Evolutionary conservation across 2,329 filamentous ascomycete species (phyloP), one percentile per base, ranked within the genome.

Genomic region (Clathrospora elynae): DNA sequence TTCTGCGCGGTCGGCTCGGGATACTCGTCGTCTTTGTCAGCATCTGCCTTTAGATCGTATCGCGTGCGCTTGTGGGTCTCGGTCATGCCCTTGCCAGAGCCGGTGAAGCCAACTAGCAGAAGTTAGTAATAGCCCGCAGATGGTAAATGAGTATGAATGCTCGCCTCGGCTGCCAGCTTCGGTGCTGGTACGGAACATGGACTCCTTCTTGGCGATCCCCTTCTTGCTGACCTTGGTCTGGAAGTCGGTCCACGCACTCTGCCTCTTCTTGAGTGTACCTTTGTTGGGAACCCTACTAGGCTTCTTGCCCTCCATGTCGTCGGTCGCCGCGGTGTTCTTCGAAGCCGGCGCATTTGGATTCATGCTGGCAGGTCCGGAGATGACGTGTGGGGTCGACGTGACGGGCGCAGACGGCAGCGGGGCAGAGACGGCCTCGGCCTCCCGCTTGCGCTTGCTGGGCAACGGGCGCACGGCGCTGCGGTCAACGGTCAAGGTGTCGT

Each of bases 221-320:
- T 75, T 68, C 64, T 83, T 84, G 46, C 61, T 58, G n/a, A 59
- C 76, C 70, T 95, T 96, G 63, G 80, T 78, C 54, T 84, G 87
- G 71, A 96, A 99, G 53, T 95, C 88, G 67, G 96, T 87, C 93
- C 93, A 99, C 67, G 93, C 96, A 64, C 75, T 88, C 77, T 96
- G 95, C 64, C 87, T 86, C 51, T 85, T 88, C 74, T 97, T 92
- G 16, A 97, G 79, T 67, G 95, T 89, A 70, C 91, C 93, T 49
- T 86, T 93, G 61, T 92, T 92, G 75, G 95, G 96, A 45, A 92
- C 81, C 71, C 84, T 84, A 40, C 87, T 86, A 8, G 84, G 82
- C 33, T 85, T 81, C 70, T 92, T 93, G 24, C 77, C 73, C 20
- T 8, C 81, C 74, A 6, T 78, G 79, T 68, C 85, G 79, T 70